phyloP scores from a whole-genome alignment of 768 basidiomycete species.

The Xerocomellus amylosporus region DNA sequence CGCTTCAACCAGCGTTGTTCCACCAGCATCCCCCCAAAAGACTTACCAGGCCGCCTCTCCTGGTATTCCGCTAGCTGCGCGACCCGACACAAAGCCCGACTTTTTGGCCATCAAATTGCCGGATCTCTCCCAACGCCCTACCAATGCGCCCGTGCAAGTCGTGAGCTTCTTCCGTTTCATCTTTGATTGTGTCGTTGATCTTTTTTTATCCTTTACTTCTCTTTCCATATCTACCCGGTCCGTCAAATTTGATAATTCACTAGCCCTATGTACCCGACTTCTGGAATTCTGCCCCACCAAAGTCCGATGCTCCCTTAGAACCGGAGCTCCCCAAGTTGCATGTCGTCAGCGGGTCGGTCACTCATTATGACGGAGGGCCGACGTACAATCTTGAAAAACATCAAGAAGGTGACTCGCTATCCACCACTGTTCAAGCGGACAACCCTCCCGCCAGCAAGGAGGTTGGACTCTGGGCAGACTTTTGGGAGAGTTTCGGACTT shows the following conservation, averaged over 20 bases:
- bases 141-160: slow-evolving; percentile 50
- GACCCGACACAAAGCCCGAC: slow-evolving; percentile 23
- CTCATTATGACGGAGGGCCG: slow-evolving; percentile 49
- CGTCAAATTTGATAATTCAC: neutral
- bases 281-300: slow-evolving; percentile 50
- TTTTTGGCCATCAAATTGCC: slow-evolving; percentile 57
- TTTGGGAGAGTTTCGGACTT: slow-evolving; percentile 39
- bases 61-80: slow-evolving; percentile 41
- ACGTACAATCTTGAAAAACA: slow-evolving; percentile 38
- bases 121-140: slow-evolving; percentile 44
- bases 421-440: slow-evolving; percentile 3
- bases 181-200: slow-evolving; percentile 6
- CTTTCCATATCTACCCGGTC: neutral
- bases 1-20: slow-evolving; percentile 22
- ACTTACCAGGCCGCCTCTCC: slow-evolving; percentile 35
- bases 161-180: slow-evolving; percentile 40
- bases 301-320: slow-evolving; percentile 25
- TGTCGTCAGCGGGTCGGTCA: slow-evolving; percentile 46
- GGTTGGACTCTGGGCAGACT: slow-evolving; percentile 30
- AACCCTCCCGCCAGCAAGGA: slow-evolving; percentile 14
- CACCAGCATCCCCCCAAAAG: slow-evolving; percentile 21
- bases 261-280: slow-evolving; percentile 63
- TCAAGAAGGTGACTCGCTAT: slow-evolving; percentile 1
- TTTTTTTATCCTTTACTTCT: neutral
- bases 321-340: slow-evolving; percentile 45